Evolutionary conservation across 2,329 filamentous ascomycete species (phyloP).

Genomic region (Chrysosporium keratinophilum): DNA sequence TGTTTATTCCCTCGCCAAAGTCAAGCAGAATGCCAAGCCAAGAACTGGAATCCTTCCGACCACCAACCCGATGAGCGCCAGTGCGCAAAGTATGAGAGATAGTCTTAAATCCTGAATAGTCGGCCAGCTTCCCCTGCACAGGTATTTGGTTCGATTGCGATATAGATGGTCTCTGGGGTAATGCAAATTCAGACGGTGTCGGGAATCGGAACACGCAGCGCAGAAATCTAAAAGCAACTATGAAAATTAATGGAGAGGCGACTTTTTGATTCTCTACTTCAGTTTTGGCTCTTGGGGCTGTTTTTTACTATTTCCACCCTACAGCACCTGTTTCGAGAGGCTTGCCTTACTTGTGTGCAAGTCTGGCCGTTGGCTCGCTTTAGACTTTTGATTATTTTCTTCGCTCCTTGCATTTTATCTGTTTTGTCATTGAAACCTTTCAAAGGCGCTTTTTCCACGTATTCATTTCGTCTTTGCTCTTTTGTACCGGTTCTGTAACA

Average conservation of each 20-base stretch:
- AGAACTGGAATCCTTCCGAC: constrained; percentile 60
- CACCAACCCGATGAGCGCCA: constrained; percentile 69
- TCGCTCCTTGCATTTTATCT: background rate
- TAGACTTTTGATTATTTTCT: constrained; percentile 4
- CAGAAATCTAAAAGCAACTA: background rate
- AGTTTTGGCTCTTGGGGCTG: background rate
- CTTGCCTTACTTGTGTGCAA: background rate
- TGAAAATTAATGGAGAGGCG: background rate
- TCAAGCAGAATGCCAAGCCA: constrained; percentile 60
- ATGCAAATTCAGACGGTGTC: background rate
- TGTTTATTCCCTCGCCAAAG: constrained; percentile 78
- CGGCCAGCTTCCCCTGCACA: background rate
- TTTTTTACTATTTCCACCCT: background rate
- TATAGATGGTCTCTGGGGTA: background rate
- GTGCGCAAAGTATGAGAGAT: constrained; percentile 81
- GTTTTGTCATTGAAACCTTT: background rate
- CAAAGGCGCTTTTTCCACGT: background rate
- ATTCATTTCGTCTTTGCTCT: background rate
- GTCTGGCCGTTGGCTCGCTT: background rate
- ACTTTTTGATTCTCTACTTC: background rate
- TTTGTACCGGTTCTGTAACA: background rate
- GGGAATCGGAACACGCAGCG: background rate
- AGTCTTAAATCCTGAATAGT: constrained; percentile 55
- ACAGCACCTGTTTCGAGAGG: background rate
- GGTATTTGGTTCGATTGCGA: background rate